These are phyloP conservation scores for Trichoderma aggressivum DNA, from an alignment of 2,329 filamentous ascomycete species.

Conservation along the genomic window DNA sequence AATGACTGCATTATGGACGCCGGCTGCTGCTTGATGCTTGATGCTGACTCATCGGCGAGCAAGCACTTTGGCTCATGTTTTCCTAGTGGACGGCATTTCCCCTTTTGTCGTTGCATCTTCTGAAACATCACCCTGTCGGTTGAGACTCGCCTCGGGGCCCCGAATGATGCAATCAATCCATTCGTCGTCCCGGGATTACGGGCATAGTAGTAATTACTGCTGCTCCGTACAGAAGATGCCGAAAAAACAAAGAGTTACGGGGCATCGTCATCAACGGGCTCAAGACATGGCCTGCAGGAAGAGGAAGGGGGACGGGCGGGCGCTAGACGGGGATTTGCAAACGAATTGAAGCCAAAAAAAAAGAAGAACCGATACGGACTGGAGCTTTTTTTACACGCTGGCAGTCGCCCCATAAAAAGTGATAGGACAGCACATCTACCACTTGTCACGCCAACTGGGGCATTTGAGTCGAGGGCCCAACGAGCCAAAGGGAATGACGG, in stretches of 20 bases:
- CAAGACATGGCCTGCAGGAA: background rate
- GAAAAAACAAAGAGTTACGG: background rate
- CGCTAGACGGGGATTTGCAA: background rate
- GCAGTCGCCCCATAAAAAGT: slow-evolving; percentile 18
- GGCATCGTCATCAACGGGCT: background rate
- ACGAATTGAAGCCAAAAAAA: background rate
- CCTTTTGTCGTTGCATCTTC: background rate
- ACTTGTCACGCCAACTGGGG: slow-evolving; percentile 20
- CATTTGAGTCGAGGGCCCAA: background rate
- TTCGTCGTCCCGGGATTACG: background rate
- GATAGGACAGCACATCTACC: slow-evolving; percentile 22
- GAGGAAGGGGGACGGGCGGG: background rate
- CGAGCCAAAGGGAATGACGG: background rate
- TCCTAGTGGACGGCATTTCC: background rate
- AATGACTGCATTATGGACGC: no score
- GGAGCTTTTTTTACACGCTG: slow-evolving; percentile 2
- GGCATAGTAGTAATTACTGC: background rate
- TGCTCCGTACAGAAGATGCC: background rate
- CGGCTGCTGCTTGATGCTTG: background rate
- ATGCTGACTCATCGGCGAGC: background rate
- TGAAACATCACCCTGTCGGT: background rate
- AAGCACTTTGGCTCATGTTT: background rate
- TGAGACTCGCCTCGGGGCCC: no score
- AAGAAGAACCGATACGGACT: background rate
- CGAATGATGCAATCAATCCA: background rate